Evolutionary conservation across 768 basidiomycete species (phyloP).

Genomic region (Pleurotus sapidus): DNA sequence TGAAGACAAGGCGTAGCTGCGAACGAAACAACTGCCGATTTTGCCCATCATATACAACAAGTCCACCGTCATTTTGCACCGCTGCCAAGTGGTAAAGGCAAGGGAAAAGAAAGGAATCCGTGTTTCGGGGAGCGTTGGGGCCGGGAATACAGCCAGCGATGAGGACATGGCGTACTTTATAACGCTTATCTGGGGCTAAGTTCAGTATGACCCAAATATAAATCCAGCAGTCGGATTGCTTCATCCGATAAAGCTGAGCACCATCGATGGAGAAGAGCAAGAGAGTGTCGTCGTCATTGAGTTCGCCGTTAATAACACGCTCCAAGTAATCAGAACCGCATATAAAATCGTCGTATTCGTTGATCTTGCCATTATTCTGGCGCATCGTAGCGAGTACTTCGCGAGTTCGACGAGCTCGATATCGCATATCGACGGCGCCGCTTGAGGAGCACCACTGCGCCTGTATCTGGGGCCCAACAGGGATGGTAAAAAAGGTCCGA

Average conservation of each 20-base stretch:
- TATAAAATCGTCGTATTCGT: conserved; percentile 21
- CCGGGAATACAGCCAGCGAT: conserved; percentile 21
- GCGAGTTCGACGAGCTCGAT: conserved; percentile 13
- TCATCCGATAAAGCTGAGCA: conserved; percentile 35
- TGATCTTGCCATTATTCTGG: background rate
- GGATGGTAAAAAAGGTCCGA: conserved; percentile 30
- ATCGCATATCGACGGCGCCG: conserved; percentile 19
- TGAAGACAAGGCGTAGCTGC: too few relatives aligned
- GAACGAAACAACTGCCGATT: too few relatives aligned
- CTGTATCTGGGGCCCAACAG: conserved; percentile 34
- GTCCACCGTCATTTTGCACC: conserved; percentile 23
- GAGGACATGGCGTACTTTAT: conserved; percentile 22
- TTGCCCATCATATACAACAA: conserved; percentile 1
- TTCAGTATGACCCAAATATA: conserved; percentile 36
- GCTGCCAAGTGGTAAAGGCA: conserved; percentile 29
- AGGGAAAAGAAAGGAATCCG: conserved; percentile 31
- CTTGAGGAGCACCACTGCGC: conserved; percentile 19
- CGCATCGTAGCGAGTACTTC: background rate
- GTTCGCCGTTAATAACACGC: conserved; percentile 12
- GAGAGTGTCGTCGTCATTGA: conserved; percentile 27
- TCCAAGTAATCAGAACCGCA: conserved; percentile 23
- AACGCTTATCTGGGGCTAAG: conserved; percentile 18
- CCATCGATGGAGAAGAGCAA: conserved; percentile 36
- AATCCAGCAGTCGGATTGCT: conserved; percentile 22
- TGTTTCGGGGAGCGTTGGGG: conserved; percentile 27